A percentile compares a stretch with the other conserved stretches of the same genome.
These are phyloP conservation scores for Fusarium drepaniforme DNA, from an alignment of 2,329 filamentous ascomycete genomes.

Conservation along the genomic window DNA sequence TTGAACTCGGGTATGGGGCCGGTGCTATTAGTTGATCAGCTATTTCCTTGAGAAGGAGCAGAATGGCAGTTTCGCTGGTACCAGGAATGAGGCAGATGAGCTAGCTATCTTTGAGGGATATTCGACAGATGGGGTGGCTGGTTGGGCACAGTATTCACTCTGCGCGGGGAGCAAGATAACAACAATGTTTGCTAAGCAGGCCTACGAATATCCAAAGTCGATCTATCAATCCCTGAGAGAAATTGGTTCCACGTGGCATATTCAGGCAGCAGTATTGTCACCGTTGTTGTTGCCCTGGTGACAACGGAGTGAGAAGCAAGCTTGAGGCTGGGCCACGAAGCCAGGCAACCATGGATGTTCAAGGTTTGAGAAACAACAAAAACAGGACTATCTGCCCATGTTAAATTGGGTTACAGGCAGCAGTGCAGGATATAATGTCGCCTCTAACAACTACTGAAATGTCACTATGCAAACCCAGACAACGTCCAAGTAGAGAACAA, in stretches of 20 bases:
- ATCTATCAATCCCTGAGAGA: neutral
- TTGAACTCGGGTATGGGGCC: neutral
- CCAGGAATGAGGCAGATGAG: neutral
- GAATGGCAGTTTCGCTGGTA: neutral
- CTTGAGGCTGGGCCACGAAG: neutral
- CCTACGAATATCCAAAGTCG: neutral
- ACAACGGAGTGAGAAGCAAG: neutral
- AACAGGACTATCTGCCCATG: neutral
- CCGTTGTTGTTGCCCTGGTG: neutral
- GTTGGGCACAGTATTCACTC: neutral
- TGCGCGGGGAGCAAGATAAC: neutral
- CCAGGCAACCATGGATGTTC: neutral
- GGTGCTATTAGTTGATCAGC: neutral
- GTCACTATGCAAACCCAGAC: neutral
- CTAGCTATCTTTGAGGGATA: neutral
- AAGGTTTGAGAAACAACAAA: neutral
- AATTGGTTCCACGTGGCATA: neutral
- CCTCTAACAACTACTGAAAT: neutral
- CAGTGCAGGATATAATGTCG: neutral
- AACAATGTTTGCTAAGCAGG: neutral
- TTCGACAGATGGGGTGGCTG: neutral
- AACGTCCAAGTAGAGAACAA: neutral
- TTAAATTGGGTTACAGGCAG: neutral
- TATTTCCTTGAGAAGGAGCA: neutral
- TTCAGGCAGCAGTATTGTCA: neutral